Evolutionary conservation across 2,329 filamentous ascomycete genomes (phyloP).

Genomic region (Epichloe festucae): DNA sequence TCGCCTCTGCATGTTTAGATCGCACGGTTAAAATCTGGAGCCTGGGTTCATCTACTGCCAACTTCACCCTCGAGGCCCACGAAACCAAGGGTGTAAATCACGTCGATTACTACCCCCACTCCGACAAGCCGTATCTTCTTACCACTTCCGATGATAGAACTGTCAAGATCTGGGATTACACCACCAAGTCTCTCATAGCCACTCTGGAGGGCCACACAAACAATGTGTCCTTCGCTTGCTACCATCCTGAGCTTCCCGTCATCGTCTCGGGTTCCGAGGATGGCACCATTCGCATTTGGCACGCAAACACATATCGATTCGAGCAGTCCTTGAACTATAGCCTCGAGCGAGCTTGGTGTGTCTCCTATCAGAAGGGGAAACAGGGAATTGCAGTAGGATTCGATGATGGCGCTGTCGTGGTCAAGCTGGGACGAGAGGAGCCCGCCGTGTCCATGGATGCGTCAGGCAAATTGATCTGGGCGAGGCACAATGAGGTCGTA

Average conservation of each 20-base stretch:
- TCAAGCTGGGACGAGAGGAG: conserved; percentile 95
- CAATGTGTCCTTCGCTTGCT: conserved; percentile 96
- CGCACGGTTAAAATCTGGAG: conserved; percentile 98
- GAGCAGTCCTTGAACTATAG: conserved; percentile 96
- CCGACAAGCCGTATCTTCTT: conserved; percentile 73
- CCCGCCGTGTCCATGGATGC: conserved; percentile 95
- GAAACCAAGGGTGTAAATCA: conserved; percentile 97
- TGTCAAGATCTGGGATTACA: conserved; percentile 98
- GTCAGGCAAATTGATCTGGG: conserved; percentile 93
- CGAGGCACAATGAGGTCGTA: conserved; percentile 86
- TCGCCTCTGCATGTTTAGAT: conserved; percentile 90
- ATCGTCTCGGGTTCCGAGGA: conserved; percentile 98
- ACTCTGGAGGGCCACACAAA: conserved; percentile 94
- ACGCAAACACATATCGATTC: conserved; percentile 91
- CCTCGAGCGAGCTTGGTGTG: conserved; percentile 93
- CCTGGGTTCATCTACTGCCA: conserved; percentile 81
- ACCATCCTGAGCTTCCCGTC: conserved; percentile 90
- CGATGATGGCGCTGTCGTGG: conserved; percentile 92
- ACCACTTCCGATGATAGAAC: conserved; percentile 95
- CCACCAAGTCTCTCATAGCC: conserved; percentile 91
- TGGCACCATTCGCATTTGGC: conserved; percentile 95
- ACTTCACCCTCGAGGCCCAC: conserved; percentile 93
- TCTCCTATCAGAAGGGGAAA: conserved; percentile 86
- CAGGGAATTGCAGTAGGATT: conserved; percentile 94
- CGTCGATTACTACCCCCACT: conserved; percentile 76